phyloP scores from a whole-genome alignment of 768 basidiomycete genomes.

The Myochromella boudieri region DNA sequence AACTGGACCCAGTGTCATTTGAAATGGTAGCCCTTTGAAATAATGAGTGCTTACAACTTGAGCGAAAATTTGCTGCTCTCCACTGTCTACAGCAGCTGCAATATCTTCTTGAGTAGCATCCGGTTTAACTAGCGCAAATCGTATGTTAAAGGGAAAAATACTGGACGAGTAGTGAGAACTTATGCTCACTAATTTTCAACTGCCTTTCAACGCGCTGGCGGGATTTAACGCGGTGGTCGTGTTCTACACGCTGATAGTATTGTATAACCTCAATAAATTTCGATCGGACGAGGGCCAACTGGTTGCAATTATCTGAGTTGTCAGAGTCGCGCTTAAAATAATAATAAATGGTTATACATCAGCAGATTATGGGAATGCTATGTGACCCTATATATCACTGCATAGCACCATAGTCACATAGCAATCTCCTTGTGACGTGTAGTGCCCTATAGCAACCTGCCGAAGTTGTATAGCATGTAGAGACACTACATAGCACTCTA shows the following conservation, averaged over 20 bases:
- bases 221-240: conserved; percentile 62
- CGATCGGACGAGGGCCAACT: conserved; percentile 60
- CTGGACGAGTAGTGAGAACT: not conserved
- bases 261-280: conserved; percentile 79
- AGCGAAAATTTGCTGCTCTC: conserved; percentile 71
- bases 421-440: too few relatives aligned
- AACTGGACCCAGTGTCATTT: conserved; percentile 44
- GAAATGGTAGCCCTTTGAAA: conserved; percentile 7
- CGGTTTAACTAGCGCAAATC: conserved; percentile 65
- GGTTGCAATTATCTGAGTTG: too few relatives aligned
- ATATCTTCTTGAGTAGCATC: conserved; percentile 86
- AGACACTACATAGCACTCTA: too few relatives aligned
- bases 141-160: too few relatives aligned
- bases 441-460: too few relatives aligned
- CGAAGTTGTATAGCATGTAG: too few relatives aligned
- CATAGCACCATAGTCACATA: too few relatives aligned
- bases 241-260: conserved; percentile 75
- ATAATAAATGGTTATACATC: too few relatives aligned
- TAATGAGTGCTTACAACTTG: conserved; percentile 51
- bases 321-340: too few relatives aligned
- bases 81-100: conserved; percentile 64
- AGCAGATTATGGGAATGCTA: too few relatives aligned
- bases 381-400: too few relatives aligned
- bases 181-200: conserved; percentile 64
- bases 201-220: conserved; percentile 73